Conservation (phyloP, 78 protist genomes). For the Polysphondylium violaceum region DNA sequence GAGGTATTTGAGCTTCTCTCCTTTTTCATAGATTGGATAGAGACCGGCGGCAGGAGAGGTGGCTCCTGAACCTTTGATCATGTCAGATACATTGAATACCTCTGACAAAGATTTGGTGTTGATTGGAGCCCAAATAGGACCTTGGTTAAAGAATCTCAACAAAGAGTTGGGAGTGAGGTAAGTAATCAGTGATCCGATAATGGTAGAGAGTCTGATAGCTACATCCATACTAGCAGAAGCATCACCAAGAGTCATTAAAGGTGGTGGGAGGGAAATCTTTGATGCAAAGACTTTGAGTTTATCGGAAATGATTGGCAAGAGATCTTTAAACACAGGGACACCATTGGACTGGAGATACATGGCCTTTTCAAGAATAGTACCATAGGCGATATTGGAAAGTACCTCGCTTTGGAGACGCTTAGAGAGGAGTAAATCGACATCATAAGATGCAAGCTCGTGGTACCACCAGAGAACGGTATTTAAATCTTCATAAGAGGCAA, state of each 20-base stretch:
- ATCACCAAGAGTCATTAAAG: constrained; percentile 75
- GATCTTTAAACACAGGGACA: constrained; percentile 44
- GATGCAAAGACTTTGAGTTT: neutral
- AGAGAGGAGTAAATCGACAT: constrained; percentile 26
- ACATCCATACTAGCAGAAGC: constrained; percentile 73
- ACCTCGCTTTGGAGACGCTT: neutral
- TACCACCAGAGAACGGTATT: constrained; percentile 62
- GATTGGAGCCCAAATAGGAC: constrained; percentile 61
- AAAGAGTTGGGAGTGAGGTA: constrained; percentile 32
- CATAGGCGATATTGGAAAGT: constrained; percentile 10
- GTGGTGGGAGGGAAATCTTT: constrained; percentile 54
- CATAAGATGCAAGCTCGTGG: constrained; percentile 41
- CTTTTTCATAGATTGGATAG: constrained; percentile 41
- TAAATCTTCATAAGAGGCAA: constrained; percentile 46
- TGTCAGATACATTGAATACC: constrained; percentile 52
- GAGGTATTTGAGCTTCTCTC: neutral
- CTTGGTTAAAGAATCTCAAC: constrained; percentile 58
- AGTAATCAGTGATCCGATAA: constrained; percentile 47
- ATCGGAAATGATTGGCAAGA: constrained; percentile 22
- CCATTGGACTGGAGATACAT: constrained; percentile 54
- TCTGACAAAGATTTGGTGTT: constrained; percentile 8
- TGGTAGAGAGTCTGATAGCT: constrained; percentile 59
- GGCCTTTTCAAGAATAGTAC: constrained; percentile 58
- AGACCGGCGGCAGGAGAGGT: constrained; percentile 78
- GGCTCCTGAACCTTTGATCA: constrained; percentile 45